Evolutionary conservation across 495 filamentous ascomycete species (phyloP).

Genomic region (Bombardia bombarda): DNA sequence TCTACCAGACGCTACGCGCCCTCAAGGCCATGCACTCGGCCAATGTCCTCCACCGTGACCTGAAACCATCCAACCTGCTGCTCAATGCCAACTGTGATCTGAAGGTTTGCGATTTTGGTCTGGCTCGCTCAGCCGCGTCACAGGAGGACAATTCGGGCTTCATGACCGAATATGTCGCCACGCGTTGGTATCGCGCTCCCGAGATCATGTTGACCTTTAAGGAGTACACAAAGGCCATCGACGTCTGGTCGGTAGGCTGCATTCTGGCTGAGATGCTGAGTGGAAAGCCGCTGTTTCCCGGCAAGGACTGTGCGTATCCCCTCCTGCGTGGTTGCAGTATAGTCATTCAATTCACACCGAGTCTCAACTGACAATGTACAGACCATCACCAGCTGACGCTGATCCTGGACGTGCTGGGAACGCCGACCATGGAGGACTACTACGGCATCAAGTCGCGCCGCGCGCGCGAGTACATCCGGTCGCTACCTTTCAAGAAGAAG

Average conservation of each 20-base stretch:
- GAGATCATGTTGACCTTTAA: constrained; percentile 99
- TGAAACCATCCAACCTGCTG: constrained; percentile 94
- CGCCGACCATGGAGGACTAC: constrained; percentile 99
- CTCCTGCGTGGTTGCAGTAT: neutral
- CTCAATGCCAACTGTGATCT: constrained; percentile 98
- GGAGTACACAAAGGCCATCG: constrained; percentile 99
- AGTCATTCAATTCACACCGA: neutral
- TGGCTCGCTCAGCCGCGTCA: constrained; percentile 85
- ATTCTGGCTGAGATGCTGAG: constrained; percentile 99
- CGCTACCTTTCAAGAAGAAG: constrained; percentile 99
- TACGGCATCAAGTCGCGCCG: constrained; percentile 99
- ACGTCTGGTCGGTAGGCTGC: constrained; percentile 98
- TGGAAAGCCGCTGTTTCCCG: constrained; percentile 96
- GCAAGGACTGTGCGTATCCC: constrained; percentile 86
- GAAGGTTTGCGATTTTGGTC: constrained; percentile 97
- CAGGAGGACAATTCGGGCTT: constrained; percentile 99
- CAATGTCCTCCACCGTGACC: constrained; percentile 94
- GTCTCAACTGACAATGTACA: constrained; percentile 27
- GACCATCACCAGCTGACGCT: constrained; percentile 98
- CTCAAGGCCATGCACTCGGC: constrained; percentile 99
- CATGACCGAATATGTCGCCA: constrained; percentile 99
- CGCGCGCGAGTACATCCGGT: constrained; percentile 97
- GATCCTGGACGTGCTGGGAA: constrained; percentile 95
- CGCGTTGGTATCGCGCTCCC: constrained; percentile 96
- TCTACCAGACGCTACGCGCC: constrained; percentile 97